Percentiles rank a stretch among this genome's conserved stretches.
These are phyloP conservation scores for Cryomyces minteri DNA, from an alignment of 495 filamentous ascomycete species.

Conservation along the genomic window DNA sequence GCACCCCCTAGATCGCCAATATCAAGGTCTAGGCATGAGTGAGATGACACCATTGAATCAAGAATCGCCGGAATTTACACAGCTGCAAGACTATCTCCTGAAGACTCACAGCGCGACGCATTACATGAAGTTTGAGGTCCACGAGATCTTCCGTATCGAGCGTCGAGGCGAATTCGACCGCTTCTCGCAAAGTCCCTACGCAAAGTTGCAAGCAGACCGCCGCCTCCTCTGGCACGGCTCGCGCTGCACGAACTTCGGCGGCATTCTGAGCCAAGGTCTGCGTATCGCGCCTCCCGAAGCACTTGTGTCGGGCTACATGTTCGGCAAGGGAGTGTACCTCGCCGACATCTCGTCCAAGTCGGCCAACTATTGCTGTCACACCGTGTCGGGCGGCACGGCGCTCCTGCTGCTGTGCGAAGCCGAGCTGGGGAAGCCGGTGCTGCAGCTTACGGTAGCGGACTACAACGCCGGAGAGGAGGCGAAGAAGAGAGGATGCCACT, in stretches of 20 bases:
- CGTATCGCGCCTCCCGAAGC: conserved; percentile 77
- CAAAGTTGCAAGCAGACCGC: conserved; percentile 31
- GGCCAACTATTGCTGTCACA: conserved; percentile 51
- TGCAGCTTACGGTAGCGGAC: conserved; percentile 29
- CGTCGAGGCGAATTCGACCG: conserved; percentile 54
- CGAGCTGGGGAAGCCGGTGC: conserved; percentile 56
- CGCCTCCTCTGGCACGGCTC: conserved; percentile 76
- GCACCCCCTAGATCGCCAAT: conserved; percentile 52
- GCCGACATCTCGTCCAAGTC: conserved; percentile 70
- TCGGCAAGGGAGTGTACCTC: conserved; percentile 77
- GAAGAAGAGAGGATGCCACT: conserved; percentile 34
- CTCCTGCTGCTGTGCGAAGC: conserved; percentile 60
- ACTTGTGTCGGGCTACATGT: conserved; percentile 60
- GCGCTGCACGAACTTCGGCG: conserved; percentile 60
- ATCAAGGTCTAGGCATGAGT: conserved; percentile 45
- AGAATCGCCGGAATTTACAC: conserved; percentile 38
- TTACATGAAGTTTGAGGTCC: conserved; percentile 27
- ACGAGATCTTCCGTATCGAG: conserved; percentile 69
- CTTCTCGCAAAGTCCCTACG: conserved; percentile 36
- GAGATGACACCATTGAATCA: conserved; percentile 57
- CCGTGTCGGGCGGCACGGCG: conserved; percentile 26
- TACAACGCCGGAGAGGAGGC: conserved; percentile 45
- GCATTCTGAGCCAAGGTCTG: conserved; percentile 68
- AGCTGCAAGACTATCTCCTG: conserved; percentile 45
- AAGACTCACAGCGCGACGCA: conserved; percentile 46